Evolutionary conservation across 1,139 yeast species (phyloP).

Genomic region (Candida glucosophila): DNA sequence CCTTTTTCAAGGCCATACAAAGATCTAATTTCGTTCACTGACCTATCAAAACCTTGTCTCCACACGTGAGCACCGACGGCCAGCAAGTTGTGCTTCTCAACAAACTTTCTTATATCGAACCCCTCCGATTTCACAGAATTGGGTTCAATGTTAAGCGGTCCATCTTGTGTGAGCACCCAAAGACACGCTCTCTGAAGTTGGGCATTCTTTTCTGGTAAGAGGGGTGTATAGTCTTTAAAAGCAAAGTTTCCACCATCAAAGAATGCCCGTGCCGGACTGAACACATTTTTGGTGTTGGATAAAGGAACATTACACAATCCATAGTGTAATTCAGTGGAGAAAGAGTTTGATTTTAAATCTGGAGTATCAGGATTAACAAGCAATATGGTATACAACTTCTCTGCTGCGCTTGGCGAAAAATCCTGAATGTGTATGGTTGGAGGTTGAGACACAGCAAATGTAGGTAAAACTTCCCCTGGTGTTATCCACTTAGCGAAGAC

Average conservation of each 20-base stretch:
- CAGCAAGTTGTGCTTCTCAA: constrained; percentile 40
- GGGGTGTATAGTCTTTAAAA: constrained; percentile 64
- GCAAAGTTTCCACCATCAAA: constrained; percentile 30
- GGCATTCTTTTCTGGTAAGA: constrained; percentile 83
- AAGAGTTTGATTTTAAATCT: constrained; percentile 60
- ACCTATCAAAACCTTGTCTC: constrained; percentile 80
- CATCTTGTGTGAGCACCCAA: constrained; percentile 80
- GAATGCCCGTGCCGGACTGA: constrained; percentile 42
- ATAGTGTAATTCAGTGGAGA: constrained; percentile 66
- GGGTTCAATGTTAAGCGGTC: constrained; percentile 8
- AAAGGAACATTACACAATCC: constrained; percentile 67
- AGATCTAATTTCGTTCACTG: constrained; percentile 58
- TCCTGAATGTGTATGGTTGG: constrained; percentile 74
- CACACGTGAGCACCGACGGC: constrained; percentile 91
- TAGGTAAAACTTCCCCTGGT: constrained; percentile 72
- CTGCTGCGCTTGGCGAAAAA: constrained; percentile 39
- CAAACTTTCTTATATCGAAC: constrained; percentile 72
- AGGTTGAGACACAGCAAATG: constrained; percentile 62
- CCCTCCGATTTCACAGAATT: constrained; percentile 26
- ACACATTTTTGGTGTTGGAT: constrained; percentile 47
- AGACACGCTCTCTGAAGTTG: constrained; percentile 76
- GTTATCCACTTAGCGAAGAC: constrained; percentile 51
- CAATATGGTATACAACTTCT: constrained; percentile 59
- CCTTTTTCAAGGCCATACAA: constrained; percentile 69
- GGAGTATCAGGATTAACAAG: constrained; percentile 93